Evolutionary conservation across 1,284 basidiomycete species (phyloP).

Genomic region (Hortiboletus rubellus): DNA sequence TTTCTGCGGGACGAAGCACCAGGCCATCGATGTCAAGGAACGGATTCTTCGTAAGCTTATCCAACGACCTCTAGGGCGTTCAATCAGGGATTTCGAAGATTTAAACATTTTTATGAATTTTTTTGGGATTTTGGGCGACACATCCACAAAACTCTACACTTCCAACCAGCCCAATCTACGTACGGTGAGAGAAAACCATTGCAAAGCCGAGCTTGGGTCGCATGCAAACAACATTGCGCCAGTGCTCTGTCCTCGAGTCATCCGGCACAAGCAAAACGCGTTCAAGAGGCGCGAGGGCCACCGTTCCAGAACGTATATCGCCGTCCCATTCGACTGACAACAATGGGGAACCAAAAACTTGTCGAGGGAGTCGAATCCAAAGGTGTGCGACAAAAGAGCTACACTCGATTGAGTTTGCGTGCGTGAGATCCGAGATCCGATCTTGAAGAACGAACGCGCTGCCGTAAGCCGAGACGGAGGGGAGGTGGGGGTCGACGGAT

Average conservation of each 20-base stretch:
- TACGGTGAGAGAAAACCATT: background rate
- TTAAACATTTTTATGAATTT: background rate
- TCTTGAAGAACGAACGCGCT: background rate
- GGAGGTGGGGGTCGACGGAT: background rate
- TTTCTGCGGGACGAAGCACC: background rate
- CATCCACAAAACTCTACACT: slow-evolving; percentile 1
- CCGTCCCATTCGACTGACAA: background rate
- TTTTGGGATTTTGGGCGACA: background rate
- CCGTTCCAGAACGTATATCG: background rate
- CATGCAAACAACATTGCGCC: background rate
- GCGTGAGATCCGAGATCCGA: background rate
- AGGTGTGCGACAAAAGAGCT: background rate
- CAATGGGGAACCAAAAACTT: background rate
- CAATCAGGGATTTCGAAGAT: background rate
- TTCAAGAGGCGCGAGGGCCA: background rate
- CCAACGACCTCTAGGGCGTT: no score
- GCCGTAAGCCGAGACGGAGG: background rate
- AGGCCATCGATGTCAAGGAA: background rate
- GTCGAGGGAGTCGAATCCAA: background rate
- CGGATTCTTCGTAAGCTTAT: no score
- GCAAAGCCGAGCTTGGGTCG: background rate
- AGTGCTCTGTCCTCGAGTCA: background rate
- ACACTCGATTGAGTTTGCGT: background rate
- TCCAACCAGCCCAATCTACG: background rate
- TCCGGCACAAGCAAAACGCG: background rate